A percentile compares a stretch with the other conserved stretches of the same genome.
These are phyloP conservation scores for Alternaria infectoria DNA, from an alignment of 2,329 filamentous ascomycete genomes.

Conservation along the genomic window DNA sequence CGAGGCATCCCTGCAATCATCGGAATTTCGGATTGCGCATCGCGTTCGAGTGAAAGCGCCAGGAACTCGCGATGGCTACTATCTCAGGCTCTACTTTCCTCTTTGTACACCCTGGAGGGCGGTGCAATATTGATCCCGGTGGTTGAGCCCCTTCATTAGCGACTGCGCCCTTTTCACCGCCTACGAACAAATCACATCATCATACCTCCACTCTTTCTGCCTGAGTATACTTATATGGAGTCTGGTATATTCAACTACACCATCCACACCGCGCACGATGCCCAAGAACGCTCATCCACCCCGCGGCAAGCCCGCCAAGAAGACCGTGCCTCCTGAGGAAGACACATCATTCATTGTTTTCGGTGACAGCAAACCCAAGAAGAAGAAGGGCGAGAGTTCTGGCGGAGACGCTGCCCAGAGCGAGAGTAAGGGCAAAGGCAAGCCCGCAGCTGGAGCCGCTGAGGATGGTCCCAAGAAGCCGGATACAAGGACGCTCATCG, in stretches of 20 bases:
- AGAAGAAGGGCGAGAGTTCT: constrained; percentile 44
- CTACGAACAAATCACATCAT: constrained; percentile 11
- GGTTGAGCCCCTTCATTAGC: constrained; percentile 25
- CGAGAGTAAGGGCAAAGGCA: constrained; percentile 45
- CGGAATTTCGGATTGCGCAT: constrained; percentile 19
- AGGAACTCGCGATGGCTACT: constrained; percentile 9
- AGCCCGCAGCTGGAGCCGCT: constrained; percentile 27
- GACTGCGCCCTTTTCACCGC: constrained; percentile 20
- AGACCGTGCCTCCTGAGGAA: constrained; percentile 52
- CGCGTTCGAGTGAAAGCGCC: neutral
- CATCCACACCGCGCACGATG: constrained; percentile 40
- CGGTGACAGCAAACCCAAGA: constrained; percentile 53
- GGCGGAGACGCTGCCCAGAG: constrained; percentile 10
- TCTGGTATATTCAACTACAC: neutral
- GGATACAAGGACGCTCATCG: constrained; percentile 78
- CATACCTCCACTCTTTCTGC: neutral
- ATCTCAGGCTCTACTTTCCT: neutral
- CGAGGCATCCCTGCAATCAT: constrained; percentile 19
- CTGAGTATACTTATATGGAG: constrained; percentile 13
- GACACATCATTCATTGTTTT: constrained; percentile 59
- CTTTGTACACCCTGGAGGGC: too few species aligned
- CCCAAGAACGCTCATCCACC: constrained; percentile 58
- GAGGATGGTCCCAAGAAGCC: constrained; percentile 63
- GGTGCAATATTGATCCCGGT: constrained; percentile 1
- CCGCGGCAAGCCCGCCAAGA: constrained; percentile 50